A percentile compares a stretch with the other conserved stretches of the same genome.
Evolutionary conservation across 2,329 filamentous ascomycete genomes (phyloP).

Genomic region (Penicillium palitans): DNA sequence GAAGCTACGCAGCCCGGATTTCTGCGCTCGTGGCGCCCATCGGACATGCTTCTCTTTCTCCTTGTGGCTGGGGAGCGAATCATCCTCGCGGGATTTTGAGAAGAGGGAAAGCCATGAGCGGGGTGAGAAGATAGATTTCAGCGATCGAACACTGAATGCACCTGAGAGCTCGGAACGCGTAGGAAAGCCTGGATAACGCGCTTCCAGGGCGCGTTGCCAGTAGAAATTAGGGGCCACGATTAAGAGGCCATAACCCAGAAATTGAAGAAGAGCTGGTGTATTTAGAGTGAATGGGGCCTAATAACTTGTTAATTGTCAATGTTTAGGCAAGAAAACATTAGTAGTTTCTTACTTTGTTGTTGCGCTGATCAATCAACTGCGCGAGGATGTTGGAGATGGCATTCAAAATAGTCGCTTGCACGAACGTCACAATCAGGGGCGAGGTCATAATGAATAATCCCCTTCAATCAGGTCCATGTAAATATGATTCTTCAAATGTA

Average conservation of each 20-base stretch:
- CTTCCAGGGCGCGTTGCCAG: conserved; percentile 81
- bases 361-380: conserved; percentile 41
- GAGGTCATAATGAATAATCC: conserved; percentile 24
- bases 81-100: conserved; percentile 2
- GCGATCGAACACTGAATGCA: conserved; percentile 13
- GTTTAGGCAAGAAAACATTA: not conserved
- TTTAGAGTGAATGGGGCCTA: conserved; percentile 65
- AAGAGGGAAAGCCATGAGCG: conserved; percentile 14
- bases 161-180: conserved; percentile 23
- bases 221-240: conserved; percentile 79
- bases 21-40: conserved; percentile 23
- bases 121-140: conserved; percentile 13
- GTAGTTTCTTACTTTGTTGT: conserved; percentile 31
- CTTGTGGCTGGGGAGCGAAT: conserved; percentile 19
- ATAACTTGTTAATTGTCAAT: conserved; percentile 6
- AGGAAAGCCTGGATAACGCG: conserved; percentile 67
- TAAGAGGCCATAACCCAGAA: conserved; percentile 70
- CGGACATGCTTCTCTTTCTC: conserved; percentile 24
- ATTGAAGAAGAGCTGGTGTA: conserved; percentile 70
- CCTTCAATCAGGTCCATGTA: conserved; percentile 12
- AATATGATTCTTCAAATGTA: not conserved
- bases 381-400: conserved; percentile 42
- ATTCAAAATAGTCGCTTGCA: conserved; percentile 41
- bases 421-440: conserved; percentile 36
- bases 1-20: conserved; percentile 47